These are phyloP conservation scores for Rhodotorula babjevae DNA, from an alignment of 768 basidiomycete genomes.

Conservation along the genomic window DNA sequence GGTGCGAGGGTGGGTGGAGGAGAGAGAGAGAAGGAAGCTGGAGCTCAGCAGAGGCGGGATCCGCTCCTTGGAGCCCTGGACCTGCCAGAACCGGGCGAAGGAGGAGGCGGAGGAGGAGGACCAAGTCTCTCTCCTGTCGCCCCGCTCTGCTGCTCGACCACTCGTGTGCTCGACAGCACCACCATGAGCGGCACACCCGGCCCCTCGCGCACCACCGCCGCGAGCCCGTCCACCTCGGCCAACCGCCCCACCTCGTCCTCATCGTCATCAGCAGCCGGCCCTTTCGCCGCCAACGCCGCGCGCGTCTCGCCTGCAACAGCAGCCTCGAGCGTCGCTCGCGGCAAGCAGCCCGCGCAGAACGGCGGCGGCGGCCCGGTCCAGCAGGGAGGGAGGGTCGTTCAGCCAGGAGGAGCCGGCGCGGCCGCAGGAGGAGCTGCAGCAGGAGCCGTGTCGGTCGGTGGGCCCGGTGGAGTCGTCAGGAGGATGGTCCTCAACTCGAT, in stretches of 20 bases:
- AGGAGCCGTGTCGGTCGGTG: slow-evolving; percentile 10
- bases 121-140: too few relatives aligned
- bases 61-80: background rate
- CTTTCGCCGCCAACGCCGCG: background rate
- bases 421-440: background rate
- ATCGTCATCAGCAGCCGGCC: background rate
- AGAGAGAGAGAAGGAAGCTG: background rate
- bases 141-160: too few relatives aligned
- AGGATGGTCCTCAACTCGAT: slow-evolving; percentile 25
- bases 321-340: background rate
- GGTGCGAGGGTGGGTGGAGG: background rate
- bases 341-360: slow-evolving; percentile 1
- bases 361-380: background rate
- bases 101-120: background rate
- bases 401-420: background rate
- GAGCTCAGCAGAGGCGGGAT: too few relatives aligned
- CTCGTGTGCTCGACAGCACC: too few relatives aligned
- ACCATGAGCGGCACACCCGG: slow-evolving; percentile 1
- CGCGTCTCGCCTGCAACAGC: background rate
- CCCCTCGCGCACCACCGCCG: background rate
- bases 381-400: slow-evolving; percentile 1
- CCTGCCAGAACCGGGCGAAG: background rate
- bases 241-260: background rate
- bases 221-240: background rate
- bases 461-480: slow-evolving; percentile 15